Percentiles rank a stretch among this genome's conserved stretches.
Evolutionary conservation across 306 rosid species (phyloP).

Genomic region (Prunus persica): Prunus_persica_NCBIv2 NC_034014.1:22955001-22955500

Average conservation of each 20-base stretch:
- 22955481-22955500: background rate
- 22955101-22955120: constrained; percentile 92
- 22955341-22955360: background rate
- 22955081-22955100: constrained; percentile 36
- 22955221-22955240: constrained; percentile 7
- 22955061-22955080: constrained; percentile 16
- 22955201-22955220: constrained; percentile 66
- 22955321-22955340: background rate
- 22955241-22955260: constrained; percentile 10
- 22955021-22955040: constrained; percentile 20
- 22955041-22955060: background rate
- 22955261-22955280: background rate
- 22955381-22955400: background rate
- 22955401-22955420: background rate
- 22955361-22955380: background rate
- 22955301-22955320: background rate
- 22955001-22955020: constrained; percentile 10
- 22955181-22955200: constrained; percentile 73
- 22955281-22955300: background rate
- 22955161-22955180: constrained; percentile 79
- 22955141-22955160: constrained; percentile 92
- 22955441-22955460: background rate
- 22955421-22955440: background rate
- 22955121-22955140: constrained; percentile 90
- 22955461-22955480: background rate